A percentile compares a stretch with the other conserved stretches of the same genome.
Evolutionary conservation across 805 yeast genomes (phyloP).

Genomic region (Lipomyces japonicus): DNA sequence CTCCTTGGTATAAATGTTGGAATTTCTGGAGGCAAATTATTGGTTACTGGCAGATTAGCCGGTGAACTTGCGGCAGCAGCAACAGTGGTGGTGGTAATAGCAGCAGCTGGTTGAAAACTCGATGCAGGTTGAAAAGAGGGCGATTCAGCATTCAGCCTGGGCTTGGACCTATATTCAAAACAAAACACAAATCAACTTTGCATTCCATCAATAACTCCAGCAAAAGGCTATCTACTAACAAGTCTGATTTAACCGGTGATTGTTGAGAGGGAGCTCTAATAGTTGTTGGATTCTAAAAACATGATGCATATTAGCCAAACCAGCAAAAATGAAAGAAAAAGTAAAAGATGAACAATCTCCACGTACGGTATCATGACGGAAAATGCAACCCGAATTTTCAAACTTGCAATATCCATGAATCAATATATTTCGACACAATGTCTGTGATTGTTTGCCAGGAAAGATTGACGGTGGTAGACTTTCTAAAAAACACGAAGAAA

Average conservation of each 20-base stretch:
- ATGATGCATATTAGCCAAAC: background rate
- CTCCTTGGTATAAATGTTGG: no score
- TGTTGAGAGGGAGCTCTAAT: no score
- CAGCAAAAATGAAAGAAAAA: background rate
- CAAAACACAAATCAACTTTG: background rate
- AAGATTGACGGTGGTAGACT: conserved; percentile 26
- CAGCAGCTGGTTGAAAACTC: conserved; percentile 3
- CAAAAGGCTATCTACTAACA: conserved; percentile 1
- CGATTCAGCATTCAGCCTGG: conserved; percentile 53
- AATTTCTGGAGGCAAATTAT: no score
- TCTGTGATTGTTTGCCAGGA: conserved; percentile 33
- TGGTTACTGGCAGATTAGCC: no score
- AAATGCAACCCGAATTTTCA: conserved; percentile 83
- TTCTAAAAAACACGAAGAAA: conserved; percentile 13
- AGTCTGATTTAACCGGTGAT: conserved; percentile 11
- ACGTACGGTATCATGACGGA: conserved; percentile 56
- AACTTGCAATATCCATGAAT: conserved; percentile 86
- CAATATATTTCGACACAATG: conserved; percentile 77
- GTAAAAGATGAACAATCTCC: background rate
- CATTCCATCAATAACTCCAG: no score
- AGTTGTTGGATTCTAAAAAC: background rate
- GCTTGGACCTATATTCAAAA: conserved; percentile 33
- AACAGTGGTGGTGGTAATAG: no score
- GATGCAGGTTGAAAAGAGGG: conserved; percentile 52
- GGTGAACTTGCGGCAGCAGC: no score